A percentile compares a stretch with the other conserved stretches of the same genome.
Conservation (phyloP, 78 protist species). For the Trichosphaerium sp. region DNA sequence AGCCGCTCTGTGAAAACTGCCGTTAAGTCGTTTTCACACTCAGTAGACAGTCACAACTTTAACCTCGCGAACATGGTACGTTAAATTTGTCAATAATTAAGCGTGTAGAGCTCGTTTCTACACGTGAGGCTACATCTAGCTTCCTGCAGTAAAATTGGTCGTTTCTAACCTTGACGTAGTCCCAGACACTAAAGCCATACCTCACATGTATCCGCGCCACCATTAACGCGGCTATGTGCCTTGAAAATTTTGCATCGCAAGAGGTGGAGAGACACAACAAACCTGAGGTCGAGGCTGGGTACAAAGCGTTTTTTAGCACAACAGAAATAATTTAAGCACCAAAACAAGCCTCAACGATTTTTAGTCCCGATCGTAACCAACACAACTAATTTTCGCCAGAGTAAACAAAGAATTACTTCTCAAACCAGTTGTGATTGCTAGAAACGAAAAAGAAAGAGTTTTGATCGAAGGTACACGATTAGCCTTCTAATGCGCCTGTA, state of each 20-base stretch:
- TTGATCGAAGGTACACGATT: constrained; percentile 91
- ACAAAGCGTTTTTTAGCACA: neutral
- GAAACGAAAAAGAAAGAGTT: constrained; percentile 74
- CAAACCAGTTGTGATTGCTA: constrained; percentile 75
- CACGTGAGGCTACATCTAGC: no score
- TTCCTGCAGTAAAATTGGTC: no score
- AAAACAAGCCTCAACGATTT: neutral
- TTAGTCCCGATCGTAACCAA: neutral
- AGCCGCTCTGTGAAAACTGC: no score
- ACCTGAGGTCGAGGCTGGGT: constrained; percentile 95
- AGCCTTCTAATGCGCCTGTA: no score
- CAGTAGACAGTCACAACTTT: no score
- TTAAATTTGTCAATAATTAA: no score
- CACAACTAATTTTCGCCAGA: no score
- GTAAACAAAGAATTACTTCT: constrained; percentile 69
- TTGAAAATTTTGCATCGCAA: constrained; percentile 86
- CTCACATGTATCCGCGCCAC: constrained; percentile 70
- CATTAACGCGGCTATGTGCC: constrained; percentile 89
- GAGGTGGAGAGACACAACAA: constrained; percentile 98
- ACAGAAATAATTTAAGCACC: neutral
- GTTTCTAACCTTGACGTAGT: constrained; percentile 13
- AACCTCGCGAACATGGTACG: no score
- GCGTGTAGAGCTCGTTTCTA: no score
- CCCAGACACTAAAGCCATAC: constrained; percentile 77
- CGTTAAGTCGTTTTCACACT: no score